A percentile compares a stretch with the other conserved stretches of the same genome.
Evolutionary conservation across 352 stramenopile genomes (phyloP).

Genomic region (Globisporangium sylvaticum): DNA sequence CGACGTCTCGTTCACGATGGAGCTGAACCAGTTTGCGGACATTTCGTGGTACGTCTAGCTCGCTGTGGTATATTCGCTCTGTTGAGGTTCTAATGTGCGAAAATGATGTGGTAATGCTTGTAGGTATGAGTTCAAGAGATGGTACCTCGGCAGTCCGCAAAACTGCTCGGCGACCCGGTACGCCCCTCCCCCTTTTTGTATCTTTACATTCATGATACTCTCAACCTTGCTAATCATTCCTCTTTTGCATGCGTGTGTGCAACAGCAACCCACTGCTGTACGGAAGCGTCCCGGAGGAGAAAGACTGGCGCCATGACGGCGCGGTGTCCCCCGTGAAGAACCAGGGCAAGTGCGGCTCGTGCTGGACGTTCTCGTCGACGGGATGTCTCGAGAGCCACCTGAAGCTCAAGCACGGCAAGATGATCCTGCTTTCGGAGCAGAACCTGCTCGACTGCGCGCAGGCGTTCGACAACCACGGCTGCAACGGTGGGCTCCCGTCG

Average conservation of each 20-base stretch:
- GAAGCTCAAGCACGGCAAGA: slow-evolving; percentile 91
- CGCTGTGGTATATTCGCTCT: neutral
- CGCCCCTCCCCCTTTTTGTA: neutral
- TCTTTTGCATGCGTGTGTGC: neutral
- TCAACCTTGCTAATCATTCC: neutral
- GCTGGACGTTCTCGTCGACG: slow-evolving; percentile 98
- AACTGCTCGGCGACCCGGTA: slow-evolving; percentile 65
- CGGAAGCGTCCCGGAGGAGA: slow-evolving; percentile 64
- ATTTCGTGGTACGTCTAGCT: slow-evolving; percentile 44
- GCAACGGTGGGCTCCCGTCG: slow-evolving; percentile 95
- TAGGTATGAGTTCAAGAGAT: slow-evolving; percentile 71
- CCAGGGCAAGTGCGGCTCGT: slow-evolving; percentile 97
- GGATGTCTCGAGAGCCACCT: slow-evolving; percentile 96
- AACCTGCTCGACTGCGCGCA: slow-evolving; percentile 96
- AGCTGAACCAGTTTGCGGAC: slow-evolving; percentile 78
- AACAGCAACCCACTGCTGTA: slow-evolving; percentile 20
- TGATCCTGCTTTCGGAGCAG: slow-evolving; percentile 95
- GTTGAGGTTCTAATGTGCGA: neutral
- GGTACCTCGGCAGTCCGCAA: slow-evolving; percentile 62
- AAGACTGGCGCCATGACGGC: slow-evolving; percentile 94
- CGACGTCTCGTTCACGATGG: slow-evolving; percentile 53
- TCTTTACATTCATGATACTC: neutral
- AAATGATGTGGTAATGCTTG: neutral
- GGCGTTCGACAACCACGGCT: slow-evolving; percentile 93
- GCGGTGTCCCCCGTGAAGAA: slow-evolving; percentile 97